Base-by-base conservation (phyloP, 495 filamentous ascomycete species). In the Talaromyces stipitatus region DNA sequence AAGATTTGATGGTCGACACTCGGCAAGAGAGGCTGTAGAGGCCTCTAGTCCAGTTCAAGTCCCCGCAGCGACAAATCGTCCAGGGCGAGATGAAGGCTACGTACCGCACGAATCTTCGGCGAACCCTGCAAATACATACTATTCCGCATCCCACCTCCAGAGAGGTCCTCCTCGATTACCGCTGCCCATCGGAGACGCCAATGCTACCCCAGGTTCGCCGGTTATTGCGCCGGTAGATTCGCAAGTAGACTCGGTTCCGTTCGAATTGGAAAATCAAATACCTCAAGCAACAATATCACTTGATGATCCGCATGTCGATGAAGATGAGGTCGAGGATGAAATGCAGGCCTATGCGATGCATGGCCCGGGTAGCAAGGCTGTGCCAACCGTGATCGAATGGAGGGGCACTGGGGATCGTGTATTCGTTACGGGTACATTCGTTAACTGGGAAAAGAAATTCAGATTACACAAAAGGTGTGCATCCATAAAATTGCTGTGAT, bases 391-490 rank as follows among this genome's bases (percentile, higher is more conserved):
- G 29, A 82, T 98, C 33, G 85, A 90, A 70, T 98, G 92, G 94
- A 79, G 76, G 51, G 79, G 84, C 24, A 81, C 81, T 32, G 88
- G 87, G 29, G 82, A 95, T 55, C 94, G 90, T 73, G 85, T 97
- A 56, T 97, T 95, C 69, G 89, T 98, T 33, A 97, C 95, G 1
- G 94, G 94, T 59, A 97, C 95, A 18, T 96, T 97, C 65, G 92
- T 92, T 56, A 85, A 89, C 64, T 98, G 94, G 94, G 89, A 90
- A 67, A 85, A 88, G 71, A 97, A 97, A 69, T 92, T 87, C 62
- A 83, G 85, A 52, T 73, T 98, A 66, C 84, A 89, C 68, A 86
- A 81, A 77, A 85, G 85, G 92, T 96, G 79, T 64, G 69, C 46
- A 43, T 28, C 2, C 22, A 47, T 14, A 14, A 47, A 14, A 47